A percentile compares a stretch with the other conserved stretches of the same genome.
Evolutionary conservation across 2,329 filamentous ascomycete species (phyloP).

Genomic region (Arthrobotrys musiformis): DNA sequence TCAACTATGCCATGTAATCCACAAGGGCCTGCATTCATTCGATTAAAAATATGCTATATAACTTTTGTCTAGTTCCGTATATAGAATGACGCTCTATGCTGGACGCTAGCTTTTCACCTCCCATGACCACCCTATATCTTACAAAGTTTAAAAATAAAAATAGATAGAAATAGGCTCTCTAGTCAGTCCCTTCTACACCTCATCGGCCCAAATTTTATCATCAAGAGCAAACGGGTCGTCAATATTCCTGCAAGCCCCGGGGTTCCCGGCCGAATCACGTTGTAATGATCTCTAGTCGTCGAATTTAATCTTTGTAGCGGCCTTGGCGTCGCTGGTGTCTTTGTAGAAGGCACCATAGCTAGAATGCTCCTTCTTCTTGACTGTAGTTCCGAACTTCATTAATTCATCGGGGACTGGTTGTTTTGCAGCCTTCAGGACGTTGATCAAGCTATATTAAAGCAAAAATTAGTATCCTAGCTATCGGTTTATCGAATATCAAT

Average conservation of each 20-base stretch:
- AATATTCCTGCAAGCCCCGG: constrained; percentile 30
- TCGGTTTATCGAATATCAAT: constrained; percentile 56
- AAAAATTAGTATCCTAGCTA: constrained; percentile 12
- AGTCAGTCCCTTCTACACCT: neutral
- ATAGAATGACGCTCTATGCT: constrained; percentile 15
- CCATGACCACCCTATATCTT: constrained; percentile 14
- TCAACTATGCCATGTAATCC: neutral
- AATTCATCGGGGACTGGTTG: constrained; percentile 90
- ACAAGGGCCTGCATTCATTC: neutral
- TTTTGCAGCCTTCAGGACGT: constrained; percentile 91
- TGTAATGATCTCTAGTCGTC: constrained; percentile 57
- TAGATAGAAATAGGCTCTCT: neutral
- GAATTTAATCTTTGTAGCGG: constrained; percentile 59
- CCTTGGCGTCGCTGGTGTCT: constrained; percentile 74
- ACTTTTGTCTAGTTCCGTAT: constrained; percentile 35
- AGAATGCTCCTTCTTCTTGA: constrained; percentile 98
- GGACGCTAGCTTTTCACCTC: neutral
- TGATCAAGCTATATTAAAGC: constrained; percentile 75
- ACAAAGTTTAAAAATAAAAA: constrained; percentile 19
- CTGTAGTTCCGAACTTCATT: constrained; percentile 94
- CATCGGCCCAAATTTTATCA: neutral
- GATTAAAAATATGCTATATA: constrained; percentile 21
- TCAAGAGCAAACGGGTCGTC: constrained; percentile 12
- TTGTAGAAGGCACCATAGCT: constrained; percentile 97
- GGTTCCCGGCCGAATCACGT: constrained; percentile 13